Evolutionary conservation across 345 rosid species (phyloP).

Genomic region (Clarkia xantiana): DNA sequence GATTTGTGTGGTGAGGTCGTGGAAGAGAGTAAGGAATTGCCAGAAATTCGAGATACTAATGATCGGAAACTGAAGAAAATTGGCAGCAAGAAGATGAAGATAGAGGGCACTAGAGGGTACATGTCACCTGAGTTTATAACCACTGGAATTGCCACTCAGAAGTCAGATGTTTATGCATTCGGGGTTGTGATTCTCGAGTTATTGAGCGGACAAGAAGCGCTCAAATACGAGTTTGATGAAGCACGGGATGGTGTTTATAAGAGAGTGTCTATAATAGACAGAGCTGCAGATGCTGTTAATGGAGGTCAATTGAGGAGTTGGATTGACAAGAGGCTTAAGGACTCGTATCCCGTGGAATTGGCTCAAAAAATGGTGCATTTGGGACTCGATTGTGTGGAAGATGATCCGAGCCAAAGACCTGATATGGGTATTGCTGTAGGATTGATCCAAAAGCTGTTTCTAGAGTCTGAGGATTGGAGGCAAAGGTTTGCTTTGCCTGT

Average conservation of each 20-base stretch:
- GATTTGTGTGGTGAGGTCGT: conserved; percentile 30
- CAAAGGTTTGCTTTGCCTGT: conserved; percentile 20
- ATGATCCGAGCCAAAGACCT: conserved; percentile 32
- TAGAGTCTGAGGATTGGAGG: conserved; percentile 38
- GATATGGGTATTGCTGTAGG: conserved; percentile 34
- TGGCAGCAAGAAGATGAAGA: conserved; percentile 14
- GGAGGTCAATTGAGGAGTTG: conserved; percentile 32
- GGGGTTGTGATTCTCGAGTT: conserved; percentile 43
- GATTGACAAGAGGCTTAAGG: conserved; percentile 44
- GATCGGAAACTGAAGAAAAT: conserved; percentile 6
- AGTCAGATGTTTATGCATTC: conserved; percentile 37
- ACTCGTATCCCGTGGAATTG: conserved; percentile 53
- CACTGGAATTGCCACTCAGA: conserved; percentile 23
- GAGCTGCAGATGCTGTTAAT: conserved; percentile 22
- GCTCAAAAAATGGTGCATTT: conserved; percentile 35
- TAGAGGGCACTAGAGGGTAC: conserved; percentile 41
- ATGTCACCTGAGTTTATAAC: conserved; percentile 37
- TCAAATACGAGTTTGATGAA: conserved; percentile 22
- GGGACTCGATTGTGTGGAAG: conserved; percentile 41
- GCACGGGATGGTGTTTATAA: conserved; percentile 14
- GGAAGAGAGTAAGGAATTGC: neutral
- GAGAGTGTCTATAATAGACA: conserved; percentile 27
- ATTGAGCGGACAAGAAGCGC: conserved; percentile 33
- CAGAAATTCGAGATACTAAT: conserved; percentile 11
- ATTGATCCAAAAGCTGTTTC: conserved; percentile 25